phyloP scores from a whole-genome alignment of 2,329 filamentous ascomycete species.

The Zasmidium angulare region DNA sequence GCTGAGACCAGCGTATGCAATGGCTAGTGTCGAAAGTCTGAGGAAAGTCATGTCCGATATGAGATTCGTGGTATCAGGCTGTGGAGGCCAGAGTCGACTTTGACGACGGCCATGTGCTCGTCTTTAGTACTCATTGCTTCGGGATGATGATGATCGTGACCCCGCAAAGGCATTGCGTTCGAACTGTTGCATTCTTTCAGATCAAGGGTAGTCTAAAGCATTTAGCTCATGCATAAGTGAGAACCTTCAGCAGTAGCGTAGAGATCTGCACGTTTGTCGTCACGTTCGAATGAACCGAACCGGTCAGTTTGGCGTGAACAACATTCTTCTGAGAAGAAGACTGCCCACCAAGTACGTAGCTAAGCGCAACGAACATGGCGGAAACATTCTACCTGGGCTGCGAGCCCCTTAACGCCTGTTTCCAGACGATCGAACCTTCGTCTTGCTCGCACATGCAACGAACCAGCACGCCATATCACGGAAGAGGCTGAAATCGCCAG shows the following conservation, averaged over 20 bases:
- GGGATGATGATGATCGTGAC: neutral
- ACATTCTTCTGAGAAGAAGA: too few relatives aligned
- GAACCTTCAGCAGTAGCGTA: neutral
- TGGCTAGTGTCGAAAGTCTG: neutral
- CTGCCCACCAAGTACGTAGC: too few relatives aligned
- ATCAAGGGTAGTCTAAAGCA: neutral
- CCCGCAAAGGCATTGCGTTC: neutral
- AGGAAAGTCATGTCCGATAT: neutral
- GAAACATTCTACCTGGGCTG: too few relatives aligned
- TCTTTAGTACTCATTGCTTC: neutral
- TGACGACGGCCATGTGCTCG: neutral
- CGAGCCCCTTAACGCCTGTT: too few relatives aligned
- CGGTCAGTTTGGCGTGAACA: neutral
- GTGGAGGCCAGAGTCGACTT: neutral
- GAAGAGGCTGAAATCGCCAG: too few relatives aligned
- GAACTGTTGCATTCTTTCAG: neutral
- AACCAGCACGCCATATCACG: too few relatives aligned
- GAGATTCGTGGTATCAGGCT: neutral
- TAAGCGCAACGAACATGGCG: too few relatives aligned
- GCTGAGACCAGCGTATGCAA: neutral
- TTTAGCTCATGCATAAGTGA: neutral
- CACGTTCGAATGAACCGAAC: neutral
- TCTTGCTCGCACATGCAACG: too few relatives aligned
- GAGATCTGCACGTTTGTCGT: neutral
- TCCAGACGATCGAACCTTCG: too few relatives aligned